Conservation (phyloP, 495 filamentous ascomycete species). For the Talaromyces trachyspermus region DNA sequence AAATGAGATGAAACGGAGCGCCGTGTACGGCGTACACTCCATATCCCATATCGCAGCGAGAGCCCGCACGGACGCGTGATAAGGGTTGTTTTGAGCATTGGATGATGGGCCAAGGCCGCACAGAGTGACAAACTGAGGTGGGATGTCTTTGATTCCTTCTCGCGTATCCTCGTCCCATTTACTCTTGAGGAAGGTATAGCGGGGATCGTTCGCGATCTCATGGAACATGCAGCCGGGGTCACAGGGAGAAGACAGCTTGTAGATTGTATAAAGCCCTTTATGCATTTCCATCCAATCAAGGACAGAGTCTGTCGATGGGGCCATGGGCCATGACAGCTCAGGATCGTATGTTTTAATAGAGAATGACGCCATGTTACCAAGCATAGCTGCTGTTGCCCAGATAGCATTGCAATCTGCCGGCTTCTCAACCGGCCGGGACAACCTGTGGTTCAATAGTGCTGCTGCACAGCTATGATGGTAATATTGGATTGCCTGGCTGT, state of each 20-base stretch:
- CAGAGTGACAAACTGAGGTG: not conserved
- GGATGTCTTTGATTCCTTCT: not conserved
- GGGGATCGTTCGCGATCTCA: not conserved
- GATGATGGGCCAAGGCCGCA: not conserved
- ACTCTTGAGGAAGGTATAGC: not conserved
- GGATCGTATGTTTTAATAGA: slow-evolving; percentile 16
- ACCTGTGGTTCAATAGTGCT: slow-evolving; percentile 21
- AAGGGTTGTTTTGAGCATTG: not conserved
- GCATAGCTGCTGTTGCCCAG: slow-evolving; percentile 30
- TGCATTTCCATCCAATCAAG: slow-evolving; percentile 28
- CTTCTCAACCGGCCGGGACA: slow-evolving; percentile 18
- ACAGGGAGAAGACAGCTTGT: not conserved
- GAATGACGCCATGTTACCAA: slow-evolving; percentile 26
- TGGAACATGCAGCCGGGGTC: not conserved
- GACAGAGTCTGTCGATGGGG: slow-evolving; percentile 15
- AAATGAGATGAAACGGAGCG: slow-evolving; percentile 1
- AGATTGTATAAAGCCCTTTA: not conserved
- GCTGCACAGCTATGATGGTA: slow-evolving; percentile 27
- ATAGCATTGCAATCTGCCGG: slow-evolving; percentile 30
- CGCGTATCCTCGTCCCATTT: not conserved
- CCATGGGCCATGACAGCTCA: slow-evolving; percentile 28
- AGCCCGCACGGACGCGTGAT: not conserved
- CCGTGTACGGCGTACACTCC: not conserved
- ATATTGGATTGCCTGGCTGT: slow-evolving; percentile 16
- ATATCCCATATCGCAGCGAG: not conserved